Base-by-base conservation (phyloP, 225 moss, liverwort and hornwort genomes). In the Takakia lepidozioides region DNA sequence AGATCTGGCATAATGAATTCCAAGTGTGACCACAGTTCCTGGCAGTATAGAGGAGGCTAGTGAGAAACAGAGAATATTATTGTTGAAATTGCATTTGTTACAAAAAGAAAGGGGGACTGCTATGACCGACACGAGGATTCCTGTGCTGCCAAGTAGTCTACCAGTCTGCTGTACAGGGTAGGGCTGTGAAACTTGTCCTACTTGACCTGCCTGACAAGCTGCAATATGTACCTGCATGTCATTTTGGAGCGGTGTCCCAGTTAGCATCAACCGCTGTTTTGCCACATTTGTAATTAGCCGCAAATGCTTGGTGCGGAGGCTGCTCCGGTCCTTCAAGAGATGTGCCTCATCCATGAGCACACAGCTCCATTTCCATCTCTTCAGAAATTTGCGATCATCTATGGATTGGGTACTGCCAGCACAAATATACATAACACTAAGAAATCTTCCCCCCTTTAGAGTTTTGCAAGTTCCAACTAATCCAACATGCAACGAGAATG, bases 291-390 rank as follows among this genome's bases (percentile, higher is more conserved):
- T 90, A 27, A 95, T 61, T 46, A 86, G 86, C 60, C 84, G 77
- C 72, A 95, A 66, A 10, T 80, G 80, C 48, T 65, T 87, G 59
- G 84, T 84, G 58, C 95, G 84, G 67, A 71, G 75, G 67, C 90
- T 87, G 54, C 63, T 73, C 71, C 83, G 84, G 54, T 95, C 95
- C 66, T 95, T 95, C 43, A 95, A 72, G 43, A 95, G 80, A 57
- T 95, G 90, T 27, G 90, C 95, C 56, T 95, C 95, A 57, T 95
- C 95, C 87, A 90, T 82, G 2, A 95, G 65, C 44, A 95, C 95
- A 46, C 90, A 95, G 66, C 87, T 90, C 95, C 95, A 95, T 38
- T 82, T 75, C 84, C 87, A 95, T 25, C 68, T 87, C 44, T 84
- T 81, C 48, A 95, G 61, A 62, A 95, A 90, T 51, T 70, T 72